Evolutionary conservation across 495 filamentous ascomycete genomes (phyloP), one percentile per base, ranked within the genome.

Genomic region (Daldinia caldariorum): DNA sequence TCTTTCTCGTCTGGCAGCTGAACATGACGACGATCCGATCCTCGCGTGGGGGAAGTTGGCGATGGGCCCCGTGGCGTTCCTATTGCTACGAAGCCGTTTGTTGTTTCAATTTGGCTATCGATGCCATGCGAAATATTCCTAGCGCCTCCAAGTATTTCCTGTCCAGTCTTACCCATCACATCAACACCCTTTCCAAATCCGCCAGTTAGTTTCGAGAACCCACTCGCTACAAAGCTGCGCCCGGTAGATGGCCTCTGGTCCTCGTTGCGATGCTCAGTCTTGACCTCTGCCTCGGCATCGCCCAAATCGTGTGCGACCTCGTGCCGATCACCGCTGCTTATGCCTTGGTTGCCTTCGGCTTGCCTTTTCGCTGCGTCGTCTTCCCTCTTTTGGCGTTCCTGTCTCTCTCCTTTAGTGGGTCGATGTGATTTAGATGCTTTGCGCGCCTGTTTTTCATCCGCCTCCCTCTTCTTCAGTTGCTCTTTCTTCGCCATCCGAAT

Each of bases 271-370:
- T 63, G 2, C 22, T 66, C 55, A 32, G 58, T 37, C 16, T 74
- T 73, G 7, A 77, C 74, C n/a, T 88, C 87, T 20, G 84, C 83
- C 31, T 93, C 77, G n/a, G 86, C 84, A 51, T 93, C 90, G 14
- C 83, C 83, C 9, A 95, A 74, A 4, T 88, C 90, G 61, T 94
- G 91, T 2, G 88, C 90, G 13, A 91, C 84, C 69, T 95, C 86
- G 65, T 97, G 90, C 63, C 92, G 92, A 65, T 94, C 85, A 57
- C 93, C 94, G n/a, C 91, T 89, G 73, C 89, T 95, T 63, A 94
- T 76, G 62, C 96, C 96, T 54, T 78, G 76, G 58, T 84, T 81
- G 22, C 84, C 87, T 70, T 90, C 86, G 9, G 89, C 91, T 55
- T 91, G 82, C 35, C 84, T 78, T 38, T 87, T 80, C 31, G 88